Base-by-base conservation (phyloP, 768 basidiomycete species). In the Amanita phalloides region DNA sequence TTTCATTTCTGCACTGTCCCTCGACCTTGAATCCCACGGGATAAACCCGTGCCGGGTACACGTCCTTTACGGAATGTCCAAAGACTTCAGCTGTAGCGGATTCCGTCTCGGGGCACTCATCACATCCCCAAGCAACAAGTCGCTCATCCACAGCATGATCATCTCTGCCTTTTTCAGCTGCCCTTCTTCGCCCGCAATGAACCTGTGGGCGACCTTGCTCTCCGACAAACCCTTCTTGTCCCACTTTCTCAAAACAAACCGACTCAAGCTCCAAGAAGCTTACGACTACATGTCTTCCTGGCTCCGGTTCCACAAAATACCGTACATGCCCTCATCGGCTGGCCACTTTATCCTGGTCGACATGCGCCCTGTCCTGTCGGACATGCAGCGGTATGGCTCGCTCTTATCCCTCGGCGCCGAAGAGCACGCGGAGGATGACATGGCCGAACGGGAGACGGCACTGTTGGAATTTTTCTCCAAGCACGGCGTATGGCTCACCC, bases 31-130 rank as follows among this genome's bases (percentile, higher is more conserved):
- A 13, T 48, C 49, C 2, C 11, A 57, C 6, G 52, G 54, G 13
- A 57, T 64, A 14, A 56, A 61, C 35, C 60, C 62, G 6, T 37
- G 52, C 4, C 55, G 65, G 8, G 55, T 63, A 2, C 64, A 64
- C 32, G 60, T 61, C 37, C 54, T 66, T 14, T 62, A 62, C 13
- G 61, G 65, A 1, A 63, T 63, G 54, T 61, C 65, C 20, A 66
- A 66, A 51, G 65, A 66, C 45, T 64, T 66, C 33, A 57, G 62
- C 30, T 58, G 59, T 3, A 62, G 58, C 38, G 65, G 65, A 2
- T 55, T 66, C 43, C 58, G 63, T 32, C 56, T 59, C 20, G 65
- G 65, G 8, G 56, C 58, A 23, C 45, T 64, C 37, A 33, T 61
- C 37, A 60, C 59, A 6, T 2, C 56, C 48, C 9, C 57, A 6